Conservation (phyloP, 495 filamentous ascomycete genomes). For the Astrocystis sublimbata region DNA sequence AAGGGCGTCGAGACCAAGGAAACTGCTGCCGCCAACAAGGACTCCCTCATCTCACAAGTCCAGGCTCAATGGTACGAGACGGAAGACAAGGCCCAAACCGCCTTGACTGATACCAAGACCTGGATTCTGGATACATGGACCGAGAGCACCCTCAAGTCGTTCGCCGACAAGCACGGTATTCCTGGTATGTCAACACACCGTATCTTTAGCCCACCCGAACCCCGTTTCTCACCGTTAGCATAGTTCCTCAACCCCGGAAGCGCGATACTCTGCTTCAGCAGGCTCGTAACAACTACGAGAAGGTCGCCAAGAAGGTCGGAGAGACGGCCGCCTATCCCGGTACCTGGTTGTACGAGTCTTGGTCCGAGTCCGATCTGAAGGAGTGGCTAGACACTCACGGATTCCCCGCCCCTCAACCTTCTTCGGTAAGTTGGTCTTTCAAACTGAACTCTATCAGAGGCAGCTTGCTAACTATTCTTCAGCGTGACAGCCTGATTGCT, state of each 20-base stretch:
- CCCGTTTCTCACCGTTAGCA: background rate
- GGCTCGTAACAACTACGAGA: conserved; percentile 78
- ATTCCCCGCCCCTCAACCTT: conserved; percentile 83
- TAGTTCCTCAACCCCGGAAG: conserved; percentile 76
- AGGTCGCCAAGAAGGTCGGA: conserved; percentile 76
- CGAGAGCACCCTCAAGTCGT: conserved; percentile 75
- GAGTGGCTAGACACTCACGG: conserved; percentile 90
- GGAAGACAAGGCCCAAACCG: conserved; percentile 68
- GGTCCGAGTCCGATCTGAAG: conserved; percentile 62
- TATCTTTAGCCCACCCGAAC: too few relatives aligned
- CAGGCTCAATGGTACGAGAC: conserved; percentile 73
- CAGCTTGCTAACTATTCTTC: background rate
- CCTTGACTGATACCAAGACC: conserved; percentile 71
- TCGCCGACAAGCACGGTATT: conserved; percentile 85
- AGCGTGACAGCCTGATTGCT: conserved; percentile 85
- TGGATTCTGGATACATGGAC: conserved; percentile 94
- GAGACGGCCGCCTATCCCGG: conserved; percentile 84
- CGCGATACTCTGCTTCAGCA: conserved; percentile 79
- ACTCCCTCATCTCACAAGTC: conserved; percentile 65
- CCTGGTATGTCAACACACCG: conserved; percentile 49
- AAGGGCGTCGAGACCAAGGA: conserved; percentile 70
- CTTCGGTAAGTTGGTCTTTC: conserved; percentile 46
- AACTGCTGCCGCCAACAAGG: conserved; percentile 61
- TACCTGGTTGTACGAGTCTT: conserved; percentile 91
- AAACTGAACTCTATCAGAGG: background rate